A percentile compares a stretch with the other conserved stretches of the same genome.
Evolutionary conservation across 805 yeast species (phyloP).

Genomic region (Metschnikowia chrysomelidarum): DNA sequence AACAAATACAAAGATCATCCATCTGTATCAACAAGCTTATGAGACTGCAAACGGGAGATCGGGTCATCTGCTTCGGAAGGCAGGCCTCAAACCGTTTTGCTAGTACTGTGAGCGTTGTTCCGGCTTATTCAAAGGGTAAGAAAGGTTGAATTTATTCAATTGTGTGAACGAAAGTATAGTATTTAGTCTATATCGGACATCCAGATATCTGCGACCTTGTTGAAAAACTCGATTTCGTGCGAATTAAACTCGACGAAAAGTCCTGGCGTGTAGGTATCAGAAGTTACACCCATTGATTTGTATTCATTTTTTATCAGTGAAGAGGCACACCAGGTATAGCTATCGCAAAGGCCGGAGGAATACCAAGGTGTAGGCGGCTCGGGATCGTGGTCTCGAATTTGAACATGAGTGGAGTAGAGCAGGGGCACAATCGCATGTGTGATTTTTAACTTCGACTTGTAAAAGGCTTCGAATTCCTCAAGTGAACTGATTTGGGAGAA

Average conservation of each 20-base stretch:
- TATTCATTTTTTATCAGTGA: conserved; percentile 51
- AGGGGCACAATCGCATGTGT: conserved; percentile 37
- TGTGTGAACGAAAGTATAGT: no score
- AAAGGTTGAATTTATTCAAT: no score
- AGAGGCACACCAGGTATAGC: conserved; percentile 62
- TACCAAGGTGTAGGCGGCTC: conserved; percentile 17
- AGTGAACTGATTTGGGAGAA: conserved; percentile 25
- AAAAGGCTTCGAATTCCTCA: conserved; percentile 27
- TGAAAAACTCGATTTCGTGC: conserved; percentile 30
- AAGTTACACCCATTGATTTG: conserved; percentile 17
- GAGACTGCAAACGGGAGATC: no score
- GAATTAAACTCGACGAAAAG: conserved; percentile 40
- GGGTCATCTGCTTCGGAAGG: no score
- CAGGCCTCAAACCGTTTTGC: no score
- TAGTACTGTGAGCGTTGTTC: no score
- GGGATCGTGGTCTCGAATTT: conserved; percentile 8
- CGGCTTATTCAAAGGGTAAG: no score
- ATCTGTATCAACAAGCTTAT: no score
- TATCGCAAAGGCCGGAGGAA: conserved; percentile 42
- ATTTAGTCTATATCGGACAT: conserved; percentile 18
- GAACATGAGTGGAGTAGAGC: neutral
- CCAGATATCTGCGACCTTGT: conserved; percentile 37
- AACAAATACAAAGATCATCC: no score
- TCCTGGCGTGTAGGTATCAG: conserved; percentile 43
- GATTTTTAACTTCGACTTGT: conserved; percentile 36